Base-by-base conservation (phyloP, 2,329 filamentous ascomycete genomes). In the Claviceps sp. region DNA sequence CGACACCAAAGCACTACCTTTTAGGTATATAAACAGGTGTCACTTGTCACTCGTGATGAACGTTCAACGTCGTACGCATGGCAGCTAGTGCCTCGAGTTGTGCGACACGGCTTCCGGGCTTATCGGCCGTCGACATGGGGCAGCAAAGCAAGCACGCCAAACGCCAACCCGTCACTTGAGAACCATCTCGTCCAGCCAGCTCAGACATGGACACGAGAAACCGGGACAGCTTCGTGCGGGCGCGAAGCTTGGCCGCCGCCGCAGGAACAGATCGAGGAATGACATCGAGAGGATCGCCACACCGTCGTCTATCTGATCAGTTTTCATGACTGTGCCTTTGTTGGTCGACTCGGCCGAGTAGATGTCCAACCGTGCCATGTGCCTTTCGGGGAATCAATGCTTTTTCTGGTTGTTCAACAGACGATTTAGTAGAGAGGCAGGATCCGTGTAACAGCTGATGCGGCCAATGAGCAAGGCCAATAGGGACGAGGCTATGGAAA, bases 41-140 rank as follows among this genome's bases (percentile, higher is more conserved):
- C 6, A 17, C 26, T 34, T 22, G 45, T 37, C 16, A 46, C 26
- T 36, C 29, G 29, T 36, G 14, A 20, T 36, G 20, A 37, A 46
- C 45, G 45, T 16, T n/a, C 17, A 46, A 36, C 36, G 29, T 36
- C 26, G 20, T 46, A 46, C 45, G 38, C 9, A 22, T 8, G 22
- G n/a, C 8, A 22, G 45, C n/a, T n/a, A 22, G 22, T 14, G 29
- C 13, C n/a, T 26, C 22, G 29, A 29, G 49, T 29, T 26, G 36
- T 46, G 22, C 40, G 34, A 51, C 34, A 46, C 36, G 45, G 38
- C 45, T 42, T 23, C 22, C n/a, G 45, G 38, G 44, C 45, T 42
- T 23, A 23, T 17, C 50, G 38, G 37, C 45, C 29, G n/a, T 50
- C 49, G 47, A 44, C 47, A 50, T 36, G 40, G 42, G 49, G 26